phyloP scores from a whole-genome alignment of 345 rosid genomes.

The Salix purpurea region DNA sequence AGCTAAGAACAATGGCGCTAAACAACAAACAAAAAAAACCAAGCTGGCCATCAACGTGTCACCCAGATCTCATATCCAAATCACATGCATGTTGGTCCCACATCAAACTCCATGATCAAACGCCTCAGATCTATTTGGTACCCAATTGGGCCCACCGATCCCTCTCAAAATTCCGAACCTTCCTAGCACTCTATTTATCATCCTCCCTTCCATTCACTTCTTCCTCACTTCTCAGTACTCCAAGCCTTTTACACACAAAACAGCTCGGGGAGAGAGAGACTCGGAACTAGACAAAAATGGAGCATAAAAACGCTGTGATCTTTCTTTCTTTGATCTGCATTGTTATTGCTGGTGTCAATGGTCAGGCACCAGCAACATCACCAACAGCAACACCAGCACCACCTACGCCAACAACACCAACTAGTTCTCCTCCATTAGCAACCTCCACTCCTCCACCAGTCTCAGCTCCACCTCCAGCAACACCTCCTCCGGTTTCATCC shows the following conservation, averaged over 20 bases:
- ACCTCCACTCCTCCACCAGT: slow-evolving; percentile 27
- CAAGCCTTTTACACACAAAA: not conserved
- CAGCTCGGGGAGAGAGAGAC: not conserved
- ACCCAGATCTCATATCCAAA: not conserved
- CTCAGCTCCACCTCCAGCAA: slow-evolving; percentile 45
- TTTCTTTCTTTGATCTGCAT: slow-evolving; percentile 19
- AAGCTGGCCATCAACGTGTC: slow-evolving; percentile 1
- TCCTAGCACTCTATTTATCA: not conserved
- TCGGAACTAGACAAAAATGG: not conserved
- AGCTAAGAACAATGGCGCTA: too few relatives aligned
- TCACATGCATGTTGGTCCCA: slow-evolving; percentile 1
- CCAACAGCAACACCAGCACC: slow-evolving; percentile 12
- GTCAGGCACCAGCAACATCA: slow-evolving; percentile 15
- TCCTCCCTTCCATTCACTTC: not conserved
- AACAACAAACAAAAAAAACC: too few relatives aligned
- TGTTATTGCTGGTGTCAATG: slow-evolving; percentile 1
- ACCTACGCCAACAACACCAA: slow-evolving; percentile 6
- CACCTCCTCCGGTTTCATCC: slow-evolving; percentile 30
- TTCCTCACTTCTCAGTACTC: not conserved
- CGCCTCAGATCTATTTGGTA: slow-evolving; percentile 14
- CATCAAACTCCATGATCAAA: not conserved
- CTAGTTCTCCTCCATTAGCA: slow-evolving; percentile 13
- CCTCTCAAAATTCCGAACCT: not conserved
- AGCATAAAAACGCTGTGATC: not conserved
- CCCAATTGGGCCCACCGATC: not conserved